Evolutionary conservation across 192 early-diverging fungal species (phyloP).

Genomic region (Entophlyctis luteolus): DNA sequence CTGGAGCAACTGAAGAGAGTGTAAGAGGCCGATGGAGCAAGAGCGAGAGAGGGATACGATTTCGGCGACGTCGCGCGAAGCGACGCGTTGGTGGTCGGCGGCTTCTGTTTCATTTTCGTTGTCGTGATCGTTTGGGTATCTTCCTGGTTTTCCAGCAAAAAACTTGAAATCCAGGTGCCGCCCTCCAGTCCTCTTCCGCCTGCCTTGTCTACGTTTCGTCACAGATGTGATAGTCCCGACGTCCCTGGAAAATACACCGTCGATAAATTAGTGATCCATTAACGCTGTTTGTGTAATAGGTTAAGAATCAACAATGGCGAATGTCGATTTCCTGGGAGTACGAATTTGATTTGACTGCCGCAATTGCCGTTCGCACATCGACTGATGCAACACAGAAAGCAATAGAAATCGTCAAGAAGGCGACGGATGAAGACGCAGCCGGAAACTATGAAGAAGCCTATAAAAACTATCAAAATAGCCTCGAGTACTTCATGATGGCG

Average conservation of each 20-base stretch:
- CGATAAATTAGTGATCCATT: no score
- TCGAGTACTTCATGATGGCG: slow-evolving; percentile 93
- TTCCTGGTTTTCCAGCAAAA: no score
- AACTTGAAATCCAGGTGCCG: no score
- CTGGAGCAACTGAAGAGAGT: slow-evolving; percentile 50
- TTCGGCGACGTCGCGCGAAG: no score
- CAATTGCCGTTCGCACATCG: background rate
- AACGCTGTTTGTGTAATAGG: background rate
- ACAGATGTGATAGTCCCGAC: no score
- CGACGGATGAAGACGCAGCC: slow-evolving; percentile 86
- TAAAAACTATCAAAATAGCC: slow-evolving; percentile 76
- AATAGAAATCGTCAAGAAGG: slow-evolving; percentile 86
- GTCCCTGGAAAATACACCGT: no score
- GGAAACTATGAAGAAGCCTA: slow-evolving; percentile 89
- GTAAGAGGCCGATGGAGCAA: no score
- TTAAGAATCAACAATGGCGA: slow-evolving; percentile 25
- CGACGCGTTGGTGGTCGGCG: no score
- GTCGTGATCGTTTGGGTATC: background rate
- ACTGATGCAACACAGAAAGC: slow-evolving; percentile 60
- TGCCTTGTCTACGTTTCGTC: no score
- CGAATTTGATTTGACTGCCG: background rate
- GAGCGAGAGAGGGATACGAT: no score
- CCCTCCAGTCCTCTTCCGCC: no score
- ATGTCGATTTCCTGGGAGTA: slow-evolving; percentile 39
- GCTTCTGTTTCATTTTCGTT: background rate